A percentile compares a stretch with the other conserved stretches of the same genome.
Evolutionary conservation across 2,329 filamentous ascomycete genomes (phyloP).

Genomic region (Hawksworthiomyces lignivorus): DNA sequence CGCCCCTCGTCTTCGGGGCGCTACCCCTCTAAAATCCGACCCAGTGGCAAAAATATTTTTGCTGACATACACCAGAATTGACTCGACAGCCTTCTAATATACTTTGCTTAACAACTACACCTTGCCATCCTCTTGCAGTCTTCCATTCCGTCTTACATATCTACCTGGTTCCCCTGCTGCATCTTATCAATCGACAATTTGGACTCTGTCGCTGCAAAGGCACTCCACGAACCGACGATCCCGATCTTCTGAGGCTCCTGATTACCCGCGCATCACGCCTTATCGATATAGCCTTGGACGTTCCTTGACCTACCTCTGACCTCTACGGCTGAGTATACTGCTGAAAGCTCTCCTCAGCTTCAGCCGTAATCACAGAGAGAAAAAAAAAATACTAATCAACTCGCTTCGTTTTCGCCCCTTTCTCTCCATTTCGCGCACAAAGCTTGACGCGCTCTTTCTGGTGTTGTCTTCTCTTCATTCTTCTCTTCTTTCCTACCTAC

Average conservation of each 20-base stretch:
- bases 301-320: too few relatives aligned
- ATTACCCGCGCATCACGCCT: too few relatives aligned
- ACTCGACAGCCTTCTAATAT: too few relatives aligned
- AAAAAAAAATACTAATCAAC: too few relatives aligned
- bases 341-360: conserved; percentile 3
- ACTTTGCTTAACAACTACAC: too few relatives aligned
- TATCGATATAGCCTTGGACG: too few relatives aligned
- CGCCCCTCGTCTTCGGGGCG: conserved; percentile 6
- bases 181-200: conserved; percentile 2
- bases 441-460: not conserved
- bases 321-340: too few relatives aligned
- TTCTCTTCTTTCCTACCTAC: conserved; percentile 1
- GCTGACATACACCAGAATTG: conserved; percentile 1
- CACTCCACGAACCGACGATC: not conserved
- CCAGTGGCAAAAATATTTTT: conserved; percentile 12
- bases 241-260: not conserved
- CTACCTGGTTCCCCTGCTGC: too few relatives aligned
- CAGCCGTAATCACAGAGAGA: conserved; percentile 5
- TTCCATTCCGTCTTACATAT: too few relatives aligned
- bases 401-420: too few relatives aligned
- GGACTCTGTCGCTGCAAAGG: too few relatives aligned
- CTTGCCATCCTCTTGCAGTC: not conserved
- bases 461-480: not conserved
- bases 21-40: conserved; percentile 11
- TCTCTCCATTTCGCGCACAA: too few relatives aligned